A percentile compares a stretch with the other conserved stretches of the same genome.
phyloP scores from a whole-genome alignment of 139 green algal species.

The Chlorella sp. region DNA sequence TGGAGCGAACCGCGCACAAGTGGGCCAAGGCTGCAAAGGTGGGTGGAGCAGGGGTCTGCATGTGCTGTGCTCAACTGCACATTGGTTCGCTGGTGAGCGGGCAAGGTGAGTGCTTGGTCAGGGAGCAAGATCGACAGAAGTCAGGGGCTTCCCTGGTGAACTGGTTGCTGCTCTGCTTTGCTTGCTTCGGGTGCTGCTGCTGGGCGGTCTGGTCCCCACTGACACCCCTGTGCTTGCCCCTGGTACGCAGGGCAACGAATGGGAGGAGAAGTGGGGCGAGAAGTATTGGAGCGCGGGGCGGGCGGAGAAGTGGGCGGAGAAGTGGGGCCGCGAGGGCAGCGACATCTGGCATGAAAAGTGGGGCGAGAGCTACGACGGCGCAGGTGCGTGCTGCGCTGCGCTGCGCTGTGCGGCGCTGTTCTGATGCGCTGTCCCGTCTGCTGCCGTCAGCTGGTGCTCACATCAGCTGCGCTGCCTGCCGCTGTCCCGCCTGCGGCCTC shows the following conservation, averaged over 20 bases:
- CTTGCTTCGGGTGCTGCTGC: too few species aligned
- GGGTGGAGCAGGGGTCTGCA: too few species aligned
- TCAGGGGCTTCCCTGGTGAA: too few species aligned
- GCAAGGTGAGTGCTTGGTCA: too few species aligned
- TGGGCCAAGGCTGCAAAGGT: slow-evolving; percentile 55
- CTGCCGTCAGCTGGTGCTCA: not conserved
- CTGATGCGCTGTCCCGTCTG: not conserved
- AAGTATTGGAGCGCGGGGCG: slow-evolving; percentile 65
- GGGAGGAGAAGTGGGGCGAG: slow-evolving; percentile 94
- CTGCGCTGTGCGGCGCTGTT: not conserved
- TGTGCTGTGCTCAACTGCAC: too few species aligned
- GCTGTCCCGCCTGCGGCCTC: too few species aligned
- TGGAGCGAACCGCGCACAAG: slow-evolving; percentile 88
- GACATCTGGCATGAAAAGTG: slow-evolving; percentile 93
- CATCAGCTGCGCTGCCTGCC: too few species aligned
- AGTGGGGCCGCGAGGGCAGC: slow-evolving; percentile 78
- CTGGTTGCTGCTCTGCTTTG: too few species aligned
- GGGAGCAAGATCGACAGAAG: too few species aligned
- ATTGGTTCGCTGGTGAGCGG: too few species aligned
- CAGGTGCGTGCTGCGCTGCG: slow-evolving; percentile 12
- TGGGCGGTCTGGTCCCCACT: too few species aligned
- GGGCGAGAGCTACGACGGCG: slow-evolving; percentile 85
- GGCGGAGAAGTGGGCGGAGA: slow-evolving; percentile 88
- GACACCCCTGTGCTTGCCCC: not conserved
- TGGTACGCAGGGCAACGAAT: slow-evolving; percentile 69